Conservation (phyloP, 805 yeast species). For the Vanderwaltozyma polyspora region DNA sequence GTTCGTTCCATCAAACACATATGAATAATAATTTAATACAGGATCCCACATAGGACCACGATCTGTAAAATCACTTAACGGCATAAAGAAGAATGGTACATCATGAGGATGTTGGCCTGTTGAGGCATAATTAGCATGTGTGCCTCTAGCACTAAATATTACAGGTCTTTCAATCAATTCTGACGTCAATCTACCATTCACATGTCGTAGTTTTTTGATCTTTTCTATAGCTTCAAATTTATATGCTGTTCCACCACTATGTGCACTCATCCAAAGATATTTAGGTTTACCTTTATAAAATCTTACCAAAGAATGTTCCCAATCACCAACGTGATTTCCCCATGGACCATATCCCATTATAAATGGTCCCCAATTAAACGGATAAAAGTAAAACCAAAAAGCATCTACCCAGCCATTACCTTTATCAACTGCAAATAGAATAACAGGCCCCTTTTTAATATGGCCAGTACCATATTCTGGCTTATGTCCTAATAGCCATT, state of each 20-base stretch:
- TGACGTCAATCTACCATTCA: slow-evolving; percentile 68
- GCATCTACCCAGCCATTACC: slow-evolving; percentile 94
- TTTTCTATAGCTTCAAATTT: slow-evolving; percentile 61
- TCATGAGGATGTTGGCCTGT: slow-evolving; percentile 95
- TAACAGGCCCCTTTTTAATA: slow-evolving; percentile 67
- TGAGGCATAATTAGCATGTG: slow-evolving; percentile 95
- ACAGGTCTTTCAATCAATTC: slow-evolving; percentile 54
- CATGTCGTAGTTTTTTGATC: slow-evolving; percentile 53
- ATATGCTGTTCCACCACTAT: slow-evolving; percentile 93
- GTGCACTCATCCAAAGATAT: slow-evolving; percentile 93
- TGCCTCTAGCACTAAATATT: slow-evolving; percentile 85
- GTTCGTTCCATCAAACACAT: slow-evolving; percentile 48
- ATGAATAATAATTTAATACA: slow-evolving; percentile 64
- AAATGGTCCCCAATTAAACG: slow-evolving; percentile 89
- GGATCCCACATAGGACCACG: slow-evolving; percentile 97
- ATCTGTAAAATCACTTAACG: slow-evolving; percentile 86
- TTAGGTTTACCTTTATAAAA: slow-evolving; percentile 73
- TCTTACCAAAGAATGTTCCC: slow-evolving; percentile 91
- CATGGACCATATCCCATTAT: slow-evolving; percentile 97
- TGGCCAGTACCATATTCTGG: slow-evolving; percentile 67
- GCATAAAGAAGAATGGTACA: slow-evolving; percentile 66
- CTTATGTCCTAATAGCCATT: slow-evolving; percentile 74
- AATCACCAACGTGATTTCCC: slow-evolving; percentile 95
- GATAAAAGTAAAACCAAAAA: slow-evolving; percentile 91
- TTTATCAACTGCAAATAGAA: slow-evolving; percentile 74